Percentiles rank a stretch among this genome's conserved stretches.
phyloP scores from a whole-genome alignment of 495 filamentous ascomycete species.

The Evernia prunastri region DNA sequence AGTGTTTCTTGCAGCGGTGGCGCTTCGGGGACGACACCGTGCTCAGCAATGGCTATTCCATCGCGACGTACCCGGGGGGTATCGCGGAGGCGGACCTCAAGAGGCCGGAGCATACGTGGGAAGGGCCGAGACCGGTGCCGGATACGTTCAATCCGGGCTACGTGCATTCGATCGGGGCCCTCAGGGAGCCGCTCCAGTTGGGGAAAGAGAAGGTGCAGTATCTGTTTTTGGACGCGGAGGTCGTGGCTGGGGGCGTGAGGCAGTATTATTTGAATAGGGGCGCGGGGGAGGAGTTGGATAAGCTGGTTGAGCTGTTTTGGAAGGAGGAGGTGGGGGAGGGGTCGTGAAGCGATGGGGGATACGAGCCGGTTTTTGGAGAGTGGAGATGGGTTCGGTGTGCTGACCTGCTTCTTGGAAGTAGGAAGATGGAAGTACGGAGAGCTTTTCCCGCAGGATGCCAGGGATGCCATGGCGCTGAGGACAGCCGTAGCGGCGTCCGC shows the following conservation, averaged over 20 bases:
- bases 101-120: constrained; percentile 45
- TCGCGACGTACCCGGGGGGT: constrained; percentile 44
- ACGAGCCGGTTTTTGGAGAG: no score
- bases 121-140: constrained; percentile 22
- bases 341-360: no score
- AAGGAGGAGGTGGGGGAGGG: not conserved
- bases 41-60: constrained; percentile 52
- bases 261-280: not conserved
- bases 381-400: no score
- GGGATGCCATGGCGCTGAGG: no score
- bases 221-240: constrained; percentile 16
- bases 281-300: not conserved
- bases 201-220: constrained; percentile 20
- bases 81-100: constrained; percentile 22
- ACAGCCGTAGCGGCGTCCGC: no score
- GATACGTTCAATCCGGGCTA: constrained; percentile 16
- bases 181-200: constrained; percentile 15
- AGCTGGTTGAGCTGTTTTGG: not conserved
- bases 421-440: no score
- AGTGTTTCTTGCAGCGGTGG: constrained; percentile 53
- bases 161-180: constrained; percentile 16
- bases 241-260: constrained; percentile 15
- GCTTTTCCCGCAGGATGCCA: no score
- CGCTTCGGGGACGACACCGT: constrained; percentile 50
- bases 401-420: no score